Percentiles rank a stretch among this genome's conserved stretches.
Conservation (phyloP, 2,329 filamentous ascomycete genomes). For the Sclerotinia subarctica region DNA sequence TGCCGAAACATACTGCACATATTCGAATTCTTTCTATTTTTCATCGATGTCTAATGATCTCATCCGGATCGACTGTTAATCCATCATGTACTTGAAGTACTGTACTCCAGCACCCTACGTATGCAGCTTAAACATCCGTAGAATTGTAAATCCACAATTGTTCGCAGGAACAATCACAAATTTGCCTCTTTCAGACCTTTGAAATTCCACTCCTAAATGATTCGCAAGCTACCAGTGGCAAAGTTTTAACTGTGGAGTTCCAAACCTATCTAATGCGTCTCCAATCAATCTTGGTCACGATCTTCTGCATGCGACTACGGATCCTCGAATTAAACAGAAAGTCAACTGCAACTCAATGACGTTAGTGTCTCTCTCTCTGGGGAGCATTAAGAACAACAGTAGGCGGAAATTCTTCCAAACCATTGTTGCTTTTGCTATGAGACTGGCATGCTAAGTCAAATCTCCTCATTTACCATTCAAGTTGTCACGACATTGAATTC, state of each 20-base stretch:
- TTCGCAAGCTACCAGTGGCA: conserved; percentile 17
- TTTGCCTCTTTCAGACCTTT: conserved; percentile 6
- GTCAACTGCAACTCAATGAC: conserved; percentile 8
- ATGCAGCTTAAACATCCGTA: conserved; percentile 15
- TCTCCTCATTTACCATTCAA: conserved; percentile 7
- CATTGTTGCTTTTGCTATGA: conserved; percentile 5
- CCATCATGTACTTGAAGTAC: conserved; percentile 11
- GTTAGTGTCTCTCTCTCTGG: conserved; percentile 3
- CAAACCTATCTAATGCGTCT: conserved; percentile 10
- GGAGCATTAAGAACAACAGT: not conserved
- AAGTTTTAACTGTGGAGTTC: conserved; percentile 17
- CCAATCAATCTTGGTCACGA: conserved; percentile 19
- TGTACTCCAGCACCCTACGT: not conserved
- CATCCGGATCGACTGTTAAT: conserved; percentile 2
- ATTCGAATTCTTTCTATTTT: not conserved
- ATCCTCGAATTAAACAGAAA: conserved; percentile 9
- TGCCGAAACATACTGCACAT: not conserved
- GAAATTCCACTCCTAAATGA: conserved; percentile 5
- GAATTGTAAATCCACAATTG: conserved; percentile 11
- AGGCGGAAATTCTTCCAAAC: not conserved
- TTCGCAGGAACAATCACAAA: conserved; percentile 19
- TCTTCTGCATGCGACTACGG: conserved; percentile 16
- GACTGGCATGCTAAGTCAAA: conserved; percentile 10
- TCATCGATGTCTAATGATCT: conserved; percentile 1
- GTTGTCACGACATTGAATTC: not conserved